Base-by-base conservation (phyloP, 495 filamentous ascomycete genomes). In the Diplogelasinospora grovesii region DNA sequence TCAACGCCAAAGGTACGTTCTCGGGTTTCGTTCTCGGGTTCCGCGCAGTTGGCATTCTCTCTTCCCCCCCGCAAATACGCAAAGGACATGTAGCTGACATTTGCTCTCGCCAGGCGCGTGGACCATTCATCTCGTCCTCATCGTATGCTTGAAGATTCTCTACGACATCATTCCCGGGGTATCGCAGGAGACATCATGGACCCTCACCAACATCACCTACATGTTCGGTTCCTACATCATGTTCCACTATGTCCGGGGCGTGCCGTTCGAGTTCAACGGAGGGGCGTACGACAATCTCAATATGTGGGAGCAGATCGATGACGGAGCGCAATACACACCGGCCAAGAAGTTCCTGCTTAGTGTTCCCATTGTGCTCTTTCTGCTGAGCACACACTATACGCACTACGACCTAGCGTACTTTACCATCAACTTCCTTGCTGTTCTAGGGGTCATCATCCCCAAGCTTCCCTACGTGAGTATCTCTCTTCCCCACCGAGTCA, bases 271-370 rank as follows among this genome's bases (percentile, higher is more conserved):
- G 57, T 98, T 97, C 75, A 96, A 98, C 60, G 81, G 87, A n/a
- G 92, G 92, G 35, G 92, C 92, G 44, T 98, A 95, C 70, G 92
- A 98, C 66, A 96, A 97, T 59, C 75, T 97, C 50, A 97, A 96
- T 68, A 95, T 98, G 89, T 98, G 92, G 92, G 92, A 98, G 71
- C 92, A 98, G 71, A 98, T 98, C 59, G 92, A 98, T 69, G 92
- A 98, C 54, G 92, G 92, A 21, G 92, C 92, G 61, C 92, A 98
- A 60, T 98, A 96, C 68, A 98, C 92, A 4, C 92, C 92, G 9
- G 80, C 92, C 41, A 98, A 98, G 77, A 98, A 98, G 64, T 98
- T 96, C 64, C 66, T 98, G 44, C 78, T 98, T 52, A 86, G 81
- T 44, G 92, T 96, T 33, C 92, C 92, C 22, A 89, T 98, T 47